Base-by-base conservation (phyloP, 1,139 yeast genomes). In the Scheffersomyces lignicola region DNA sequence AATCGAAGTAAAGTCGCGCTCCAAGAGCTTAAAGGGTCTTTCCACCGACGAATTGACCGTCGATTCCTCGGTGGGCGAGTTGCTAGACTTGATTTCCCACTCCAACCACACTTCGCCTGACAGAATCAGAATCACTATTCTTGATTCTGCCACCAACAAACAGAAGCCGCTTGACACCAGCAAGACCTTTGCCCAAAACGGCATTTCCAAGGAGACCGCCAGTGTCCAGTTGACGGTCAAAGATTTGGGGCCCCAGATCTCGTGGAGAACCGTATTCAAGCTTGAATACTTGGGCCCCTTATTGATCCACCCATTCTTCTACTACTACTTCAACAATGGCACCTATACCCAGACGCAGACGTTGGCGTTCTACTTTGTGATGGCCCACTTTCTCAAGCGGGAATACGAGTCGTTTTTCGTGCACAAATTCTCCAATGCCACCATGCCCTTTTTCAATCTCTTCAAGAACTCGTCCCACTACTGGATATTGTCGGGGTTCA, bases 201-300 rank as follows among this genome's bases (percentile, higher is more conserved):
- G 70, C 7, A 42, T 65, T 36, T 49, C 54, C 26, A 45, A 48
- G 32, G 53, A 54, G 18, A 40, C 52, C 6, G 54, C 57, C 33
- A 15, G 21, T 15, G 65, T 71, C 29, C 54, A 58, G 8, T 62
- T 74, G 15, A 76, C 62, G 43, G 86, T 83, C 39, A 89, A 90
- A 58, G 97, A 90, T 52, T 72, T 92, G 44, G 98, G 97, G 14
- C 94, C 95, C 1, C 98, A 92, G 63, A 78, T 92, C 42, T 80
- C 83, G 3, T 92, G 97, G 97, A 76, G 86, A 61, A 76, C 90
- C 5, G 97, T 92, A 18, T 92, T 81, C 55, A 51, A 87, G 37
- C 69, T 87, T 46, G 98, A 92, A 63, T 92, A 92, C 58, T 54
- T 86, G 14, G 97, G 97, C 4, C 98, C 98, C 3, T 66, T 92